Conservation (phyloP, 305 asterid genomes). For the Fraxinus sp. region DNA sequence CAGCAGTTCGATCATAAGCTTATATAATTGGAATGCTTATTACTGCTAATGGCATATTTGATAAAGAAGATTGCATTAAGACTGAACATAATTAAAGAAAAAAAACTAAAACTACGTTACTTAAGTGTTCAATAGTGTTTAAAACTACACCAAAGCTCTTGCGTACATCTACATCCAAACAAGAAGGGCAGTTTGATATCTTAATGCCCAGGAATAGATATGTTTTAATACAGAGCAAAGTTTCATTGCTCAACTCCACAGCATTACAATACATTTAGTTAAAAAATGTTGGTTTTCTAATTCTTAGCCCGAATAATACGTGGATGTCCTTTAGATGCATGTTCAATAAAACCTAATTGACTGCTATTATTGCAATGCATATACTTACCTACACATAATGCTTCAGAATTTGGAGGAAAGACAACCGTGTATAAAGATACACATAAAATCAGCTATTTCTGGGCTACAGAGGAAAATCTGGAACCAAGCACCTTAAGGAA, state of each 20-base stretch:
- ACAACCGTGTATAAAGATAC: not conserved
- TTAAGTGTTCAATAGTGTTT: not conserved
- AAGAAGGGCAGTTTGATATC: not conserved
- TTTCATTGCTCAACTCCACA: not conserved
- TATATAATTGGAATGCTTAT: not conserved
- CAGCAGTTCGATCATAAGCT: not conserved
- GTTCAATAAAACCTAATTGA: constrained; percentile 1
- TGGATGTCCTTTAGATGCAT: constrained; percentile 19
- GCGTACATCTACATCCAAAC: not conserved
- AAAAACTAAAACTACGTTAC: not conserved
- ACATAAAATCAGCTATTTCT: not conserved
- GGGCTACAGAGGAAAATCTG: constrained; percentile 1
- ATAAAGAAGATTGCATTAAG: too few species aligned
- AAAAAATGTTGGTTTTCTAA: not conserved
- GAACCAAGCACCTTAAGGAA: constrained; percentile 7
- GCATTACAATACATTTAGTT: not conserved
- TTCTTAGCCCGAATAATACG: not conserved
- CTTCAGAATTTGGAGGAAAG: not conserved
- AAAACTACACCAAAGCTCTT: not conserved
- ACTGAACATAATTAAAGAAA: too few species aligned
- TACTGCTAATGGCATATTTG: not conserved
- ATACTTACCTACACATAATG: constrained; percentile 5
- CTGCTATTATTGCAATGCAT: not conserved
- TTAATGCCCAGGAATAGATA: not conserved
- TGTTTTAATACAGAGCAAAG: not conserved